Conservation (phyloP, 805 yeast species). For the Babjeviella inositovora region DNA sequence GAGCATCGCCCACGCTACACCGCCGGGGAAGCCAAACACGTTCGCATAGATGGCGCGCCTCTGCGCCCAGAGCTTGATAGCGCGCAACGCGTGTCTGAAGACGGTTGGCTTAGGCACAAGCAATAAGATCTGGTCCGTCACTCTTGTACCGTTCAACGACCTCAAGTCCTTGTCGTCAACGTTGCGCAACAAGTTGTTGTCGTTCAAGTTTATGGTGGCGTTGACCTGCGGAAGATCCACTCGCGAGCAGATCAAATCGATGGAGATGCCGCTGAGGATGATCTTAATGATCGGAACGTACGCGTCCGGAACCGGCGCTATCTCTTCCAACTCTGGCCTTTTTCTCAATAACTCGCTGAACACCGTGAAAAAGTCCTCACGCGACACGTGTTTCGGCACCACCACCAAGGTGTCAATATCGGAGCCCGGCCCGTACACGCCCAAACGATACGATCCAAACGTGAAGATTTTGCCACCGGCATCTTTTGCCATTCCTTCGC, state of each 20-base stretch:
- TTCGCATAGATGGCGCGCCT: conserved; percentile 88
- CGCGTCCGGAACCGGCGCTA: conserved; percentile 90
- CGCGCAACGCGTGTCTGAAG: conserved; percentile 82
- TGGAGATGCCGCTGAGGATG: conserved; percentile 80
- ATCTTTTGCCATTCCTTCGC: conserved; percentile 93
- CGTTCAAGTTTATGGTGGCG: conserved; percentile 52
- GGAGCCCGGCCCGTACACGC: conserved; percentile 96
- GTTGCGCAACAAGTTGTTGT: conserved; percentile 73
- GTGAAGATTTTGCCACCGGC: conserved; percentile 98
- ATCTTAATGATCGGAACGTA: conserved; percentile 93
- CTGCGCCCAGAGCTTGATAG: conserved; percentile 94
- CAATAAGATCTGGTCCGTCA: conserved; percentile 82
- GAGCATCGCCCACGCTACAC: conserved; percentile 99
- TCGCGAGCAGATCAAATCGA: conserved; percentile 78
- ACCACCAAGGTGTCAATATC: conserved; percentile 97
- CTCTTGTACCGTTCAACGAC: conserved; percentile 90
- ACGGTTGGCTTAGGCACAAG: conserved; percentile 88
- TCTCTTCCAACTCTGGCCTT: conserved; percentile 77
- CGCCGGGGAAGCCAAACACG: conserved; percentile 96
- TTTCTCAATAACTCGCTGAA: conserved; percentile 55
- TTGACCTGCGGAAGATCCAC: conserved; percentile 80
- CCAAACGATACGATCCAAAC: conserved; percentile 85
- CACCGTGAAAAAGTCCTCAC: conserved; percentile 79
- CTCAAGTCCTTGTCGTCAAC: conserved; percentile 85
- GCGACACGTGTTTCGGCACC: conserved; percentile 86